A percentile compares a stretch with the other conserved stretches of the same genome.
These are phyloP conservation scores for Zymoseptoria pseudotritici DNA, from an alignment of 2,329 filamentous ascomycete genomes.

Conservation along the genomic window DNA sequence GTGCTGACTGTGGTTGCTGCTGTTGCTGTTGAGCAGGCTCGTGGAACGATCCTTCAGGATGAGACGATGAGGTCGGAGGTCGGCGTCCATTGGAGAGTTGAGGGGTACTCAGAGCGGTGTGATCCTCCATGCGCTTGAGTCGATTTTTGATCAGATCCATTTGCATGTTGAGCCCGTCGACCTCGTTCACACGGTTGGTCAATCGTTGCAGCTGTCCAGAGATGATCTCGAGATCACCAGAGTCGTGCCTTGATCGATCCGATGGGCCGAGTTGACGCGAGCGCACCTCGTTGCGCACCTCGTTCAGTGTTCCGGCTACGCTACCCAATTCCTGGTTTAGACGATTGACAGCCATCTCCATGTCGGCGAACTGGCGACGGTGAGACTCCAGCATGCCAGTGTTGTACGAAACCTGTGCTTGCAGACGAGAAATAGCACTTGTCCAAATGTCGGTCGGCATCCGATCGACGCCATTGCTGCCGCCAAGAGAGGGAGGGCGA, in stretches of 20 bases:
- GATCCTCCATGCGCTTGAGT: constrained; percentile 31
- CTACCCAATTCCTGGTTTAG: constrained; percentile 35
- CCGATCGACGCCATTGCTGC: constrained; percentile 9
- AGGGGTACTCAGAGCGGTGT: constrained; percentile 8
- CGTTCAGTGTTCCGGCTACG: constrained; percentile 30
- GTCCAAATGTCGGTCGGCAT: constrained; percentile 25
- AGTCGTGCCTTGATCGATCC: constrained; percentile 19
- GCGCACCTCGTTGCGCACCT: constrained; percentile 31
- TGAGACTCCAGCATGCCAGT: constrained; percentile 35
- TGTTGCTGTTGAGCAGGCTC: background rate
- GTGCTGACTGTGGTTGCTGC: background rate
- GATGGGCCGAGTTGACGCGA: constrained; percentile 16
- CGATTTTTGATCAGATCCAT: constrained; percentile 43
- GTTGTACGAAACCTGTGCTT: constrained; percentile 43
- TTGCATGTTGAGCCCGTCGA: constrained; percentile 41
- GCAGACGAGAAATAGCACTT: constrained; percentile 38
- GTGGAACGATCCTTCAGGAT: background rate
- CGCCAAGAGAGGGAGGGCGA: constrained; percentile 5
- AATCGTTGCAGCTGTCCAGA: constrained; percentile 33
- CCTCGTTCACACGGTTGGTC: constrained; percentile 38
- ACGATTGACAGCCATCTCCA: constrained; percentile 34
- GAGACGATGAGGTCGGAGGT: background rate
- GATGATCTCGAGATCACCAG: constrained; percentile 38
- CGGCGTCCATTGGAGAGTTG: background rate
- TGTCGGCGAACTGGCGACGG: constrained; percentile 34